phyloP scores from a whole-genome alignment of 2,329 filamentous ascomycete genomes.

The Diaporthe citrichinensis region DNA sequence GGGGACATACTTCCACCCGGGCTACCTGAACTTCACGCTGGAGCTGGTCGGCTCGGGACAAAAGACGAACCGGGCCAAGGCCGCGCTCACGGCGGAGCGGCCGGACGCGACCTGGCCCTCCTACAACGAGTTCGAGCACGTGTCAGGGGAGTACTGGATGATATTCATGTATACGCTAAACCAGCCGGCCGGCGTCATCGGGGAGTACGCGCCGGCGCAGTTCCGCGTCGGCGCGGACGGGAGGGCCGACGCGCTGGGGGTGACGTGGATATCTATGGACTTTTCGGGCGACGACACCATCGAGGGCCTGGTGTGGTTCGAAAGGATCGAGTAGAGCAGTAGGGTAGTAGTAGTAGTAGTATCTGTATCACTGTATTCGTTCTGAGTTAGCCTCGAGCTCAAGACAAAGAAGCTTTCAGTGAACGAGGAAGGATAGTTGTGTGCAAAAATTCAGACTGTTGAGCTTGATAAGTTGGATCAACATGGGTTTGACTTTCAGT shows the following conservation, averaged over 20 bases:
- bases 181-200: constrained; percentile 45
- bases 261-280: constrained; percentile 48
- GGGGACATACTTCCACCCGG: constrained; percentile 61
- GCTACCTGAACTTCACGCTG: constrained; percentile 55
- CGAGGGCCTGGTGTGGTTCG: constrained; percentile 52
- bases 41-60: constrained; percentile 34
- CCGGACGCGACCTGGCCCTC: constrained; percentile 51
- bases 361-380: constrained; percentile 33
- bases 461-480: constrained; percentile 67
- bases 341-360: too few species aligned
- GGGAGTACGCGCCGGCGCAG: constrained; percentile 49
- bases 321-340: constrained; percentile 43
- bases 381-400: constrained; percentile 27
- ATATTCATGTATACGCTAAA: constrained; percentile 49
- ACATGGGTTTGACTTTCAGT: constrained; percentile 46
- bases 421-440: neutral
- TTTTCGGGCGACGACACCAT: constrained; percentile 45
- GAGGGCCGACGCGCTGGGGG: constrained; percentile 46
- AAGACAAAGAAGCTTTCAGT: neutral
- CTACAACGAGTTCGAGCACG: constrained; percentile 51
- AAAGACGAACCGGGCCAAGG: neutral
- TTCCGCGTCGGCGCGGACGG: constrained; percentile 51
- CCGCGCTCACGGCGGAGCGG: constrained; percentile 47
- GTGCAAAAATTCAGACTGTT: constrained; percentile 68
- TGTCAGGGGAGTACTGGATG: constrained; percentile 54